phyloP scores from a whole-genome alignment of 305 asterid species.

The Ilex paraguariensis region DNA sequence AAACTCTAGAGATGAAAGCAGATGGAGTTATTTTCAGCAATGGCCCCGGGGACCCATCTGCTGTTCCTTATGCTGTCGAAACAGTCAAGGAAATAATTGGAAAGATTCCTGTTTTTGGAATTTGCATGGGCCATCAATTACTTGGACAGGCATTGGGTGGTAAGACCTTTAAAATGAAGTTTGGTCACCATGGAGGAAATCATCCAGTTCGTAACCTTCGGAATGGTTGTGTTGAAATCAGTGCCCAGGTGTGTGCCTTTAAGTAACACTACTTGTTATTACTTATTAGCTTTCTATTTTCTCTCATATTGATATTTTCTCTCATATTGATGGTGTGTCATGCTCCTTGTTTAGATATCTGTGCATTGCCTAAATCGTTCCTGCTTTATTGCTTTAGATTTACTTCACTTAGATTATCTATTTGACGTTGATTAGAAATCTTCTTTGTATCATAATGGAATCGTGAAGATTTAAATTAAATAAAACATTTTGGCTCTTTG shows the following conservation, averaged over 20 bases:
- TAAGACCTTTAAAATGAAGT: conserved; percentile 91
- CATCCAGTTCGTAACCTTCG: conserved; percentile 73
- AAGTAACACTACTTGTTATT: too few relatives aligned
- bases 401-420: too few relatives aligned
- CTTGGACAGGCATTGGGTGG: conserved; percentile 99
- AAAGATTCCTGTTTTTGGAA: conserved; percentile 81
- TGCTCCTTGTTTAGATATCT: too few relatives aligned
- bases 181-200: conserved; percentile 89
- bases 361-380: too few relatives aligned
- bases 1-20: conserved; percentile 78
- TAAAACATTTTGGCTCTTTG: too few relatives aligned
- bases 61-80: conserved; percentile 93
- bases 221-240: conserved; percentile 78
- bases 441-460: too few relatives aligned
- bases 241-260: conserved; percentile 68
- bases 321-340: too few relatives aligned
- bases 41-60: conserved; percentile 98
- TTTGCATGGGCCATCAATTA: conserved; percentile 97
- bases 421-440: too few relatives aligned
- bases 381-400: too few relatives aligned
- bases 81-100: conserved; percentile 77
- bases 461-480: too few relatives aligned
- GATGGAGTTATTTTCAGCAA: conserved; percentile 94
- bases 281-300: too few relatives aligned
- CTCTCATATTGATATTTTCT: too few relatives aligned